Base-by-base conservation (phyloP, 2,329 filamentous ascomycete species). In the Helotiales sp. region DNA sequence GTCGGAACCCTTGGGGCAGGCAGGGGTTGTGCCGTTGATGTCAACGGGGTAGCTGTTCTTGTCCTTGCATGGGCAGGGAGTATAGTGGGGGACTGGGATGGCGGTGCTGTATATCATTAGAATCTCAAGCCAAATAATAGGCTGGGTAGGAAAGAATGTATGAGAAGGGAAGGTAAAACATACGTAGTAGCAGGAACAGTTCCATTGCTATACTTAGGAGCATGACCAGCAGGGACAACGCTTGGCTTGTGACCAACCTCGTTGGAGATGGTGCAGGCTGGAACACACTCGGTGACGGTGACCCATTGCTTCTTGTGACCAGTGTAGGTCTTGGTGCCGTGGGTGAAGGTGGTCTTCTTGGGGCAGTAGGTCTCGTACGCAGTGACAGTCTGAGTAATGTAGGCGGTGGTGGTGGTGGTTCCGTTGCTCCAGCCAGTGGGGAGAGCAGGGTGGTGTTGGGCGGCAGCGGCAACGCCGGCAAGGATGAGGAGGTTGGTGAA, bases 401-500 rank as follows among this genome's bases (percentile, higher is more conserved):
- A 48, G 13, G 40, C 33, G 33, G 17, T 25, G 6, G 27, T 22
- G 13, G 36, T 52, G 22, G 25, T 34, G 48, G 22, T 52, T 40
- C 49, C 22, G 22, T 27, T 46, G 10, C 36, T 54, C 47, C 29
- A 47, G 40, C 52, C 17, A 29, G 44, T 44, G 19, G 25, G 38
- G 52, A 27, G 40, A 19, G 42, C 47, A 36, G 25, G 54, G 25
- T 34, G 53, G 29, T 42, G 52, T 44, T 52, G 55, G 46, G 50
- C 44, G 36, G 52, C 50, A 15, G 57, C 50, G 31, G 52, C 52
- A 40, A 34, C 29, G 33, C 49, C 27, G 44, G 56, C 52, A 48
- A 56, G 38, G 50, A 64, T 30, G 60, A 67, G 12, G 59, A 63
- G 25, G 15, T 66, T 60, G n/a, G 69, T 61, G 17, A 71, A 64